These are phyloP conservation scores for Debaryomyces castellii DNA, from an alignment of 805 yeast species.

Conservation along the genomic window DNA sequence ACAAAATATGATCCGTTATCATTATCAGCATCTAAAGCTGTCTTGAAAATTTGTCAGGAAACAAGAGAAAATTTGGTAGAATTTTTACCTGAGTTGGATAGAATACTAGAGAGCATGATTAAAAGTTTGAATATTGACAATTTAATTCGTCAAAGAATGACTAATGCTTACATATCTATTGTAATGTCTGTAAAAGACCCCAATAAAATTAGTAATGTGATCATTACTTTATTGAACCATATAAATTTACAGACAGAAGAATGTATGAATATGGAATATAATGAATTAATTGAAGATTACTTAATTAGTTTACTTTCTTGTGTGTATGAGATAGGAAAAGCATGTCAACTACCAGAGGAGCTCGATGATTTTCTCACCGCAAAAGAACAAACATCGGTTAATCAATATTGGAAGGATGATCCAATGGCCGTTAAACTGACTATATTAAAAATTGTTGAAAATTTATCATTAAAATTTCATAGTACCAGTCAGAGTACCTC, in stretches of 20 bases:
- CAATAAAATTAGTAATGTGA: conserved; percentile 18
- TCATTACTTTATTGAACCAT: conserved; percentile 18
- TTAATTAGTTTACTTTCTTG: conserved; percentile 58
- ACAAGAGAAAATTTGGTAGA: conserved; percentile 43
- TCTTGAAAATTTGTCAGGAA: conserved; percentile 56
- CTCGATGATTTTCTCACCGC: conserved; percentile 37
- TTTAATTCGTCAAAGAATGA: conserved; percentile 56
- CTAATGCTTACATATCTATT: conserved; percentile 62
- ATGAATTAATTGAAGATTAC: conserved; percentile 41
- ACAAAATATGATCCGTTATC: conserved; percentile 23
- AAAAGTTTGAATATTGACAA: conserved; percentile 36
- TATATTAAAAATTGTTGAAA: conserved; percentile 39
- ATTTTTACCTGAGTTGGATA: conserved; percentile 50
- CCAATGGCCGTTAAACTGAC: conserved; percentile 43
- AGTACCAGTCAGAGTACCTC: conserved; percentile 42
- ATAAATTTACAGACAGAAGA: conserved; percentile 21
- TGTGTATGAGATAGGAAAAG: conserved; percentile 69
- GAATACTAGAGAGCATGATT: conserved; percentile 48
- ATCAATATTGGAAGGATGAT: conserved; percentile 50
- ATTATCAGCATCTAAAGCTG: conserved; percentile 47
- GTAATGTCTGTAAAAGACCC: conserved; percentile 56
- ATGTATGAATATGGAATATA: conserved; percentile 4
- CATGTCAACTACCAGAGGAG: conserved; percentile 59
- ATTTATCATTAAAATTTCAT: conserved; percentile 40
- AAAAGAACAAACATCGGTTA: conserved; percentile 26